Base-by-base conservation (phyloP, 345 rosid species). In the Salix koriyanagi region DNA sequence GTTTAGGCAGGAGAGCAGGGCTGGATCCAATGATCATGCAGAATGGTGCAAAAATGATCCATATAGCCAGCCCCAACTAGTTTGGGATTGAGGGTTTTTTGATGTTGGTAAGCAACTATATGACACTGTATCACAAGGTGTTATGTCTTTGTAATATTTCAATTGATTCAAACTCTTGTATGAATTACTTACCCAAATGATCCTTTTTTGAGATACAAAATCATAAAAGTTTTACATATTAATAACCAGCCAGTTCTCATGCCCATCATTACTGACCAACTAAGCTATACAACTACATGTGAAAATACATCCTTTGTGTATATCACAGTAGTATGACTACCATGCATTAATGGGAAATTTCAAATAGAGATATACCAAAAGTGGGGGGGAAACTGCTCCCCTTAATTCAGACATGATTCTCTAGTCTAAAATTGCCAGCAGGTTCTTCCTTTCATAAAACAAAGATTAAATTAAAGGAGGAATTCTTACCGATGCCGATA, bases 401-500 rank as follows among this genome's bases (percentile, higher is more conserved):
- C 26, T 30, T 3, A n/a, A 23, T 28, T 12, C 39, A 52, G 26
- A 32, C n/a, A 30, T 7, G 44, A 42, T 46, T 25, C 54, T 26
- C 8, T 28, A 10, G 65, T 62, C n/a, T 26, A 32, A 69, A 69
- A 58, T 44, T 16, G 37, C 42, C 60, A 77, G 8, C 74, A 62
- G 15, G 23, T 15, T 16, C 4, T n/a, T 12, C 39, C 46, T 41
- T 58, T 9, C 30, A 34, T 60, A 14, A 4, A n/a, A 50, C 26
- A 16, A 30, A 10, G n/a, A 73, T 4, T 13, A 69, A 66, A 48
- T 78, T 48, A 23, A 60, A 50, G 46, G 73, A n/a, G 30, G 64
- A 79, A 76, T 58, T 65, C 89, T 88, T 90, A 95, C 98, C 99
- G 54, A 95, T 93, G 76, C 97, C 99, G 81, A 95, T 93, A n/a